Evolutionary conservation across 805 yeast genomes (phyloP), one percentile per base, ranked within the genome.

Genomic region (Kluyveromyces lactis): DNA sequence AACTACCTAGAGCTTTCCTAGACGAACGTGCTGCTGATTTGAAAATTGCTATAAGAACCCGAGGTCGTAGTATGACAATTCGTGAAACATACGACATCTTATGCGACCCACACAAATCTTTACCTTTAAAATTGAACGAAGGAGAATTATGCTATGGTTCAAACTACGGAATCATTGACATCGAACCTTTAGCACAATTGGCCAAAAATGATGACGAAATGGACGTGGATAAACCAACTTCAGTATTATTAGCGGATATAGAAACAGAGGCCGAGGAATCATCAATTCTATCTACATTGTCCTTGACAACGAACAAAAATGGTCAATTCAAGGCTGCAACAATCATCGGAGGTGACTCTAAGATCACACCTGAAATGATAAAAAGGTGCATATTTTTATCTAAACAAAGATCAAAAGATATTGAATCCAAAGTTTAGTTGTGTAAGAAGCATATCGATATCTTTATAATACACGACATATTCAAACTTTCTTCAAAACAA

Each of bases 231-330:
- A 45, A 33, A 17, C 48, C 42, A 4, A 38, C 56, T 18, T 47
- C 72, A 1, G 64, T 77, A 0, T 50, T 85, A 12, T 56, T 86
- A 34, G 78, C 84, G 1, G 96, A 86, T 54, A 52, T 85, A 30
- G 94, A 86, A 55, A 94, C 94, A 11, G 90, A 82, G 44, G 81
- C 87, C 4, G 96, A 86, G 58, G 94, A 86, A 51, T 53, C 66
- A 10, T 68, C 78, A 24, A 68, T 80, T 2, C 61, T 60, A 32
- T 75, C 83, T 31, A 69, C 76, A 15, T 61, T 85, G 12, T 61
- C 68, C 1, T 67, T 78, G 12, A 48, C 58, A 28, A 52, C 52
- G 31, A 42, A 45, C 21, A 37, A 47, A 1, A 54, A 58, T 18
- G 60, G 63, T 2, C 47, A 49, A 15, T 54, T 73, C 39, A 69